These are phyloP conservation scores for Pachyrhizus erosus DNA, from an alignment of 306 rosid species.

Conservation along the genomic window DNA sequence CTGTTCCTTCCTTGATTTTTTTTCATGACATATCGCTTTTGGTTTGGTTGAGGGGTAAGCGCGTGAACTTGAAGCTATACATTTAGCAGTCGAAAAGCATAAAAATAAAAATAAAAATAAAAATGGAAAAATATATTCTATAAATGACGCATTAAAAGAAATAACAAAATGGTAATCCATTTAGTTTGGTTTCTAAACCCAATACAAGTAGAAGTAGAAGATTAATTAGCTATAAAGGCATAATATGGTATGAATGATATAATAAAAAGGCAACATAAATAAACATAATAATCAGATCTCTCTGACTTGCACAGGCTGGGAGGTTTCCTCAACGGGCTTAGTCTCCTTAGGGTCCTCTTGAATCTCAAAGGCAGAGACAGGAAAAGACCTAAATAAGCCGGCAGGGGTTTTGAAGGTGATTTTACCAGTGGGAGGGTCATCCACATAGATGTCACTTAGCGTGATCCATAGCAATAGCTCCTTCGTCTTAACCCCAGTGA, in stretches of 20 bases:
- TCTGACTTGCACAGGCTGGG: constrained; percentile 39
- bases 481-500: constrained; percentile 82
- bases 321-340: constrained; percentile 30
- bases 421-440: constrained; percentile 76
- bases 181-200: not conserved
- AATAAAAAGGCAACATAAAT: not conserved
- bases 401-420: constrained; percentile 73
- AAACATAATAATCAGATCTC: constrained; percentile 46
- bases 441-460: constrained; percentile 66
- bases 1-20: not conserved
- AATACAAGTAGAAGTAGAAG: no score
- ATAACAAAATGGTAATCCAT: not conserved
- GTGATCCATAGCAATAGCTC: constrained; percentile 87
- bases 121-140: not conserved
- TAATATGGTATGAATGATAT: not conserved
- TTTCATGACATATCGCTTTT: no score
- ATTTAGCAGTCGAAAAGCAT: not conserved
- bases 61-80: not conserved
- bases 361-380: constrained; percentile 63
- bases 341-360: constrained; percentile 40
- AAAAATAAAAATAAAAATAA: not conserved
- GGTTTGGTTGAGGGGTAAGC: not conserved
- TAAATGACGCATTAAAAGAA: not conserved
- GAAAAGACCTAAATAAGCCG: constrained; percentile 69
- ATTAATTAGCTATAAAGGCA: not conserved